Evolutionary conservation across 225 moss, liverwort and hornwort species (phyloP).

Genomic region (Polytrichum commune): DNA sequence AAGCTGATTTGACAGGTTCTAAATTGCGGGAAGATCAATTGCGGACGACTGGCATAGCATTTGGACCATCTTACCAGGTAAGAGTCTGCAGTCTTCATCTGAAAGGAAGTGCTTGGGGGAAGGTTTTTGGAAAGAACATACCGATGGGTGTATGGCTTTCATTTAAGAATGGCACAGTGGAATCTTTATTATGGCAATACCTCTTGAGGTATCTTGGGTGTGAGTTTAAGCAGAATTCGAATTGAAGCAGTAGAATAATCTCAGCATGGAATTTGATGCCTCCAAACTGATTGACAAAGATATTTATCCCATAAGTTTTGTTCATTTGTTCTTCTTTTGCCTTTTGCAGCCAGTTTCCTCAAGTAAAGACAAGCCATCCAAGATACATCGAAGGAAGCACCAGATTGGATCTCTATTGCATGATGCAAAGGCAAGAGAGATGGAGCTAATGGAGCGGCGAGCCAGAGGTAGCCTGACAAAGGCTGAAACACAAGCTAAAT

Average conservation of each 20-base stretch:
- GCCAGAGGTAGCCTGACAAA: conserved; percentile 83
- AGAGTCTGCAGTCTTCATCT: neutral
- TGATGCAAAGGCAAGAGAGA: conserved; percentile 88
- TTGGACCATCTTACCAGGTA: conserved; percentile 87
- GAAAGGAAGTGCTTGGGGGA: neutral
- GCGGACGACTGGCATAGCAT: conserved; percentile 88
- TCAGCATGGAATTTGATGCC: no score
- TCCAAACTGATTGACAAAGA: no score
- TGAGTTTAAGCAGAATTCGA: no score
- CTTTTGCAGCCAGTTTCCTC: conserved; percentile 65
- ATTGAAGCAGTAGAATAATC: no score
- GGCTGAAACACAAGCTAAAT: conserved; percentile 98
- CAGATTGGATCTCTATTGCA: conserved; percentile 91
- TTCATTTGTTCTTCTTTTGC: no score
- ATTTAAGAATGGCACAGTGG: no score
- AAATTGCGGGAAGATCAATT: conserved; percentile 86
- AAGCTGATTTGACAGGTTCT: conserved; percentile 85
- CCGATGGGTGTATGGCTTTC: no score
- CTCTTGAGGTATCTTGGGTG: no score
- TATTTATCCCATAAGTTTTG: no score
- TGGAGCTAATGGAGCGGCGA: conserved; percentile 89
- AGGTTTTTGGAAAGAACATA: no score
- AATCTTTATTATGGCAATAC: no score
- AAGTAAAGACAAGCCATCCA: conserved; percentile 87
- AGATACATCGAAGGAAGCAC: conserved; percentile 89